A percentile compares a stretch with the other conserved stretches of the same genome.
Evolutionary conservation across 306 rosid species (phyloP).

Genomic region (Medicago ruthenica): DNA sequence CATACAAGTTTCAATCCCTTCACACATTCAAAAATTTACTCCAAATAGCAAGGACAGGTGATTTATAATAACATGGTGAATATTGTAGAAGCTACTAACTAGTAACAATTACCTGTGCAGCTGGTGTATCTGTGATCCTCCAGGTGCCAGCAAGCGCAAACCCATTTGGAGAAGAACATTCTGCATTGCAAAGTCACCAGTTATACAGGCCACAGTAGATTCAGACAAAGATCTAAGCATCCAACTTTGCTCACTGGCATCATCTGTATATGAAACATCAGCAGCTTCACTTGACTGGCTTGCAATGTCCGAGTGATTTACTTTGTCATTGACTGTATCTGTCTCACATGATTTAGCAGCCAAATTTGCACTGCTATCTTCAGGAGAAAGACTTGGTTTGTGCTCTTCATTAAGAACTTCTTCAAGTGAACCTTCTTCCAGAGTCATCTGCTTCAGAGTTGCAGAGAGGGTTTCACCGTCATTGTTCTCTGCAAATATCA

Average conservation of each 20-base stretch:
- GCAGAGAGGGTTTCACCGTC: constrained; percentile 53
- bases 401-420: constrained; percentile 48
- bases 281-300: constrained; percentile 66
- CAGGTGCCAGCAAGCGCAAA: constrained; percentile 89
- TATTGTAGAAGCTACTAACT: constrained; percentile 25
- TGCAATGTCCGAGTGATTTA: constrained; percentile 56
- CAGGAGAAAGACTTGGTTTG: constrained; percentile 32
- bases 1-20: background rate
- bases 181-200: constrained; percentile 96
- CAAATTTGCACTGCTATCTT: constrained; percentile 34
- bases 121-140: constrained; percentile 85
- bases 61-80: constrained; percentile 6
- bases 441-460: constrained; percentile 55
- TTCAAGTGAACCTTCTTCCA: constrained; percentile 57
- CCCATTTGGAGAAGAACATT: constrained; percentile 98
- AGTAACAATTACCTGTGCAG: constrained; percentile 70
- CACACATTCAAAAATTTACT: background rate
- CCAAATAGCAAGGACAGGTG: constrained; percentile 6
- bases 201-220: constrained; percentile 87
- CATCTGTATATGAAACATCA: constrained; percentile 64
- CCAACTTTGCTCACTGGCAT: constrained; percentile 90
- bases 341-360: constrained; percentile 45
- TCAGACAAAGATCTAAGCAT: constrained; percentile 86
- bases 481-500: constrained; percentile 47
- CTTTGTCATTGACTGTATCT: constrained; percentile 44